Base-by-base conservation (phyloP, 371 early-diverging fungal genomes). In the Mortierella sp. region DNA sequence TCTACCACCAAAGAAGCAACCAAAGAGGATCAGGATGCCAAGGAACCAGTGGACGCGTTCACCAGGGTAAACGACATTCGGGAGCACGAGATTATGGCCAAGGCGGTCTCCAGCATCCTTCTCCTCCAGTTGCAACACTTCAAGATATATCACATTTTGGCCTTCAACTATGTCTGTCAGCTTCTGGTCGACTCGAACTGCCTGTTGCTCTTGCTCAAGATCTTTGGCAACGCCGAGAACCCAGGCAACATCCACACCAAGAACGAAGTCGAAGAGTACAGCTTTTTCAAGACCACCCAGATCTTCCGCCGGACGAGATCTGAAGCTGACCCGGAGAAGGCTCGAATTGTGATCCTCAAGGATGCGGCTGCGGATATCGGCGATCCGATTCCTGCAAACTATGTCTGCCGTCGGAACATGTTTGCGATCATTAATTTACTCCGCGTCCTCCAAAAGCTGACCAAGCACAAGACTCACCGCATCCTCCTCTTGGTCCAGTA, bases 131-230 rank as follows among this genome's bases (percentile, higher is more conserved):
- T 97, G 5, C 95, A 95, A 79, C 91, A 93, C 80, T 90, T 92
- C 72, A 96, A 96, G 80, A 83, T 91, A 12, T 92, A 93, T 41
- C 95, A 97, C 82, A 90, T 92, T 4, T 79, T 95, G 38, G 94
- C 94, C 76, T 95, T 94, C 86, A 96, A 97, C 82, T 95, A 96
- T 85, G 79, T 96, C 3, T 93, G 93, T 8, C 96, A 95, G 78
- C 89, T 95, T 0, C 86, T 97, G 65, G 92, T 96, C 41, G 97
- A 97, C 83, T 95, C 95, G 46, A 96, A 96, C 56, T 94, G 96
- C 72, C 89, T 96, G 43, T 89, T 97, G 16, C 83, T 97, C 41
- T 93, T 96, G 35, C 88, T 97, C 44, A 96, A 96, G 79, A 91
- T 97, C 82, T 90, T 96, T 70, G 96, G 95, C 3, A 89, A 96